Evolutionary conservation across 164 flowering plant genomes (phyloP), one percentile per base, ranked within the genome.

Genomic region (Saururus chinensis): DNA sequence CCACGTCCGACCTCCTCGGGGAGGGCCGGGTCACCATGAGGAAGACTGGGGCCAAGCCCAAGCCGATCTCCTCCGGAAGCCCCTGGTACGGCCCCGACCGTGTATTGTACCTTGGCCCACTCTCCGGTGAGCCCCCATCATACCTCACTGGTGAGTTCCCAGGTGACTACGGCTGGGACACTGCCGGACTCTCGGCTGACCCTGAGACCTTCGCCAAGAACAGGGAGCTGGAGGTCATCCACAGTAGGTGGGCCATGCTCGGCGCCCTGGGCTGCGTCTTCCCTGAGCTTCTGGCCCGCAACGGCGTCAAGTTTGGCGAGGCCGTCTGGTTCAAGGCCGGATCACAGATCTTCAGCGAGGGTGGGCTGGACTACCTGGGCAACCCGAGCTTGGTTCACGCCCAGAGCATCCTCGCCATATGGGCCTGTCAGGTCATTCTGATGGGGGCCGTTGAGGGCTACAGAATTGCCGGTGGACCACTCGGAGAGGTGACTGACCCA

Each of bases 251-350:
- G 68, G 68, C 68, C 35, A 65, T 65, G 68, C 61, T 65, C 21
- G 68, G 68, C 0, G 68, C 68, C 0, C 57, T 65, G 8, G 63
- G 68, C 21, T 65, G 68, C n/a, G 68, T 65, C 62, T 58, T 60
- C 69, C 69, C 69, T 0, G 69, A 66, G 69, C 58, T 66, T 17
- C 69, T 66, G 25, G 51, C 69, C 40, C 62, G 69, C 52, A 66
- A 66, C 25, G 69, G 69, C 3, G 69, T 66, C 59, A 66, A 66
- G 69, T 66, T 66, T 20, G 69, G 69, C 26, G 69, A 66, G 59
- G 69, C 69, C 11, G 64, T 66, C 35, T 66, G 69, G 69, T 66
- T 66, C 69, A 66, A 66, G 53, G 69, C 69, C 25, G 69, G 69
- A 10, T 45, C 69, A 0, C 64, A 66, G 53, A 66, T 66, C 51